phyloP scores from a whole-genome alignment of 305 asterid species.

The Fraxinus ornus region DNA sequence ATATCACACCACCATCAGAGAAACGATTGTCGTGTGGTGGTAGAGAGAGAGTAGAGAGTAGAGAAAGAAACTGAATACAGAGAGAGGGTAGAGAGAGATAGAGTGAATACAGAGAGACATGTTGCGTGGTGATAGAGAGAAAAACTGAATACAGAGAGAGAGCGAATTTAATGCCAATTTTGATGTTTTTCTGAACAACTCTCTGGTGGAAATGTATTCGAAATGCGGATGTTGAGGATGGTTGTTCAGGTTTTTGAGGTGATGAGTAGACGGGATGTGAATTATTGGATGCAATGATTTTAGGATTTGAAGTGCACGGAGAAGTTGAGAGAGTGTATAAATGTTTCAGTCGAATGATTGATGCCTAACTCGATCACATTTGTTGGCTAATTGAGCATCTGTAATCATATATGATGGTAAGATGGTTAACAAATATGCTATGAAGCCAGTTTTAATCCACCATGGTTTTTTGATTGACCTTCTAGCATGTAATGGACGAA shows the following conservation, averaged over 20 bases:
- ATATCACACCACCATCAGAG: no score
- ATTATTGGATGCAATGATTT: slow-evolving; percentile 65
- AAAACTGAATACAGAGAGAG: no score
- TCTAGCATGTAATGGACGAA: slow-evolving; percentile 56
- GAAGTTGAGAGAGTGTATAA: slow-evolving; percentile 53
- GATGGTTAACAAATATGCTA: slow-evolving; percentile 45
- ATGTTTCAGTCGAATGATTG: slow-evolving; percentile 49
- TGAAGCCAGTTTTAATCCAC: slow-evolving; percentile 72
- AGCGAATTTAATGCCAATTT: background rate
- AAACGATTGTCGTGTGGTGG: no score
- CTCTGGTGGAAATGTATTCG: slow-evolving; percentile 69
- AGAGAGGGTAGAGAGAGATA: no score
- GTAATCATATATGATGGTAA: slow-evolving; percentile 42
- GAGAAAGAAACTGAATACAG: no score
- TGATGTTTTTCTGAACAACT: slow-evolving; percentile 52
- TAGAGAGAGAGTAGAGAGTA: no score
- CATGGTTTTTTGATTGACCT: slow-evolving; percentile 76
- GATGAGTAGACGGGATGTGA: slow-evolving; percentile 56
- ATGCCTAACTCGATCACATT: slow-evolving; percentile 73
- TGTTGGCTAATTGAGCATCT: slow-evolving; percentile 61
- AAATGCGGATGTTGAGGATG: slow-evolving; percentile 64
- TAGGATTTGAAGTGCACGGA: slow-evolving; percentile 71
- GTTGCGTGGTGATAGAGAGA: no score
- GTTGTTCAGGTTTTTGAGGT: slow-evolving; percentile 58
- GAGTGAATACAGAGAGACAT: no score